Base-by-base conservation (phyloP, 768 basidiomycete species). In the Brasilioporus rufonigricans region DNA sequence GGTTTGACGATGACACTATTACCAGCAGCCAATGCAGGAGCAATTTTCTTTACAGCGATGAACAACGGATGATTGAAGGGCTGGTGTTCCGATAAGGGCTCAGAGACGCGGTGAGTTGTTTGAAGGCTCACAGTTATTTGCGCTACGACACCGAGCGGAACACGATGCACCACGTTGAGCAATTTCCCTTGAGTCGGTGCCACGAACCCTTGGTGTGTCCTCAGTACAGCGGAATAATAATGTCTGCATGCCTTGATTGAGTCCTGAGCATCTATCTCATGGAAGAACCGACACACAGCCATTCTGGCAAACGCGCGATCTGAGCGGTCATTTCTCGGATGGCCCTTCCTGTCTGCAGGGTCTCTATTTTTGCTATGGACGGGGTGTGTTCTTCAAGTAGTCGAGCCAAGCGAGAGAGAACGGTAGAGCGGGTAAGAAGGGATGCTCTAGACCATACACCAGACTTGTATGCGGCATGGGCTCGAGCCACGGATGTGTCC, bases 21-120 rank as follows among this genome's bases (percentile, higher is more conserved):
- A 5, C 91, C 91, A 9, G 90, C 88, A 41, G 91, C 91, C 26
- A 93, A 74, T 1, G 89, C 91, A 6, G 89, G 89, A 0, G 86
- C 89, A 51, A 93, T 87, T 71, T 94, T 94, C 77, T 94, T 94
- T 50, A 93, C 68, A 2, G 90, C 89, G 57, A 94, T 94, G 33
- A 94, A 70, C n/a, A 94, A 73, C 1, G 92, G 92, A 60, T 94
- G 91, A 61, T 94, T 94, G 70, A 93, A 93, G 3, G 91, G 89
- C 87, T 91, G 57, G 16, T 48, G 23, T 45, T n/a, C 14, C 11
- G 39, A 29, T 55, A 48, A 56, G 33, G 48, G 24, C 36, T 39
- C 29, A 26, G 52, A 21, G 38, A 40, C 5, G 26, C 16, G 10
- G 41, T 29, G 38, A 10, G 47, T 19, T 12, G 24, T 47, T 18